Base-by-base conservation (phyloP, 441 rosid species). In the Mallotus repandus region DNA sequence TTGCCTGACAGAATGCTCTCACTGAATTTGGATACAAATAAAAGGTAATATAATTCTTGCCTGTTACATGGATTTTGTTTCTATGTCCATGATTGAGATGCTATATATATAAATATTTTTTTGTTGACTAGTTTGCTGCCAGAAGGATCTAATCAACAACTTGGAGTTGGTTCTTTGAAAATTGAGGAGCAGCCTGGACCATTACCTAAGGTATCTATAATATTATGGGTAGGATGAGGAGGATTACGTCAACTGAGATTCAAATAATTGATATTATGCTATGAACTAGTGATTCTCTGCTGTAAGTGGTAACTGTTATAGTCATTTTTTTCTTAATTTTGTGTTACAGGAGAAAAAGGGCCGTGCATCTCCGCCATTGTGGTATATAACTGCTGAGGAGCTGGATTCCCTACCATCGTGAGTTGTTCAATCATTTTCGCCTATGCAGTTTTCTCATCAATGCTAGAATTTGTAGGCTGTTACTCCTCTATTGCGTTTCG, bases 331-430 rank as follows among this genome's bases (percentile, higher is more conserved):
- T 62, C 43, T 49, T 70, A 18, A 46, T 49, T 22, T 48, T 74
- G 69, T 72, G 66, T 78, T 81, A 16, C 80, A 95, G 98, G 98
- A 88, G 88, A 92, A 89, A 81, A 95, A 89, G 73, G 87, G 91
- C 63, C 94, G 93, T n/a, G 85, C 79, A 29, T 58, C 93, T 73
- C 84, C 97, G 65, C 98, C 91, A 0, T 53, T 89, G 69, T 92
- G 98, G 95, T 80, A 85, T 74, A 83, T 92, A 63, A 89, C 89
- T 77, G 79, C 86, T 45, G 85, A 81, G 2, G 98, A 95, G 77
- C 85, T 91, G 61, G 87, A 88, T 81, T 89, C 97, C 5, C 73
- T 92, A 61, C 79, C 96, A 21, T 82, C 90, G 97, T 89, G 79
- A 83, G 96, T 83, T 61, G 29, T 25, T 25, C 29, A 25, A 25